Percentiles rank a stretch among this genome's conserved stretches.
Conservation (phyloP, 2,329 filamentous ascomycete species). For the Penicillium sp. region DNA sequence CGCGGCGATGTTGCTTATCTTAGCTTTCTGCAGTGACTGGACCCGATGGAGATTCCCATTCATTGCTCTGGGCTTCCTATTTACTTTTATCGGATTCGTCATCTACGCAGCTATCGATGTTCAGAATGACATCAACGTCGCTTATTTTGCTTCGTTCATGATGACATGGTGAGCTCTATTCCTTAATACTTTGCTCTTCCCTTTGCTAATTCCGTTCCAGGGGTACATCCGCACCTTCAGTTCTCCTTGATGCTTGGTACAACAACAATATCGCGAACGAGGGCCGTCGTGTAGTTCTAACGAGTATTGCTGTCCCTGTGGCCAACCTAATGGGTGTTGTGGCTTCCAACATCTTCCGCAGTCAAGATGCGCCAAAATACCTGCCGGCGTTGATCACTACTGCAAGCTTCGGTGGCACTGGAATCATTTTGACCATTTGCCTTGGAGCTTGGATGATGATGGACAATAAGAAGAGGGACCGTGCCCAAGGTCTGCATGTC, state of each 20-base stretch:
- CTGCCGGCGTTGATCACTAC: conserved; percentile 64
- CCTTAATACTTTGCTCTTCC: no score
- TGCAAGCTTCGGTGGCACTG: conserved; percentile 55
- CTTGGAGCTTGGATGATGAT: conserved; percentile 51
- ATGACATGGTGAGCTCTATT: conserved; percentile 65
- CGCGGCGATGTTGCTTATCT: conserved; percentile 68
- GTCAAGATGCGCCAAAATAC: conserved; percentile 65
- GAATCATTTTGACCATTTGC: conserved; percentile 56
- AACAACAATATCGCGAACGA: conserved; percentile 79
- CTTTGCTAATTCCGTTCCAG: conserved; percentile 46
- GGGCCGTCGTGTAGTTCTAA: conserved; percentile 67
- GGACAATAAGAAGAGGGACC: conserved; percentile 64
- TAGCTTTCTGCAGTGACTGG: conserved; percentile 71
- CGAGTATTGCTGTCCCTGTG: conserved; percentile 69
- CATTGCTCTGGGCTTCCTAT: conserved; percentile 68
- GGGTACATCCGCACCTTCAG: conserved; percentile 64
- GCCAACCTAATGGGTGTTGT: conserved; percentile 75
- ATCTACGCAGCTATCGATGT: conserved; percentile 72
- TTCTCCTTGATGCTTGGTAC: conserved; percentile 66
- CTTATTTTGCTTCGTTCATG: conserved; percentile 75
- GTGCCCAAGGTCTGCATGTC: conserved; percentile 57
- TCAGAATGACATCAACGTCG: conserved; percentile 58
- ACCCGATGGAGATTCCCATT: conserved; percentile 67
- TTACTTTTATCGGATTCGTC: conserved; percentile 74
- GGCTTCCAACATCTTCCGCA: conserved; percentile 65